Evolutionary conservation across 805 yeast genomes (phyloP), one percentile per base, ranked within the genome.

Genomic region (Nakazawaea ambrosiae): DNA sequence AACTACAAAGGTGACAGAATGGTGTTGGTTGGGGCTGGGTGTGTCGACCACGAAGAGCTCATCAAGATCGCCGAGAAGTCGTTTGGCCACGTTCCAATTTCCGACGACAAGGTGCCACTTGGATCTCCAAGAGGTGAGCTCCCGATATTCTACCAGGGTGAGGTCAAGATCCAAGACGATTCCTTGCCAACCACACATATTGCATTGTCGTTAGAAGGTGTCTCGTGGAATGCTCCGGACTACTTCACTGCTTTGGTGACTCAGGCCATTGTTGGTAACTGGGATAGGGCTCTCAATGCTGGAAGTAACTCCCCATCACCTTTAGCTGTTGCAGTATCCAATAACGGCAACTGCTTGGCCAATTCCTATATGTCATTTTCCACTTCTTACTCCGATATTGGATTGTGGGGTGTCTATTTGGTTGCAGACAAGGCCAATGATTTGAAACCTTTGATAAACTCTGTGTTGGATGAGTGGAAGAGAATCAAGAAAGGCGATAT

Each of bases 11-110:
- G 97, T 29, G 97, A 92, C 62, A 71, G 97, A 53, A 92, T 92
- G 97, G 97, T 92, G 1, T 68, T 92, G n/a, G 95, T 89, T 28
- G 97, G 96, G 29, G 88, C 94, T 1, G 99, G 99, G 17, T 81
- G 89, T 31, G 94, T 92, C 18, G 76, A 86, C 50, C 99, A 92
- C 62, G 83, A 80, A 6, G 78, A 81, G 45, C 73, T 92, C 39
- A 95, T 88, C 19, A 54, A 68, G 45, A 68, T 78, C 42, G 97
- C 97, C 3, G 70, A 79, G 46, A 66, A 75, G 55, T 73, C 76
- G 53, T 92, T 92, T 57, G 86, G 86, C 10, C 81, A 78, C 49
- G 71, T 84, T 34, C 71, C 77, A 34, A 41, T 65, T 9, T 66
- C 79, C 12, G 61, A 65, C 17, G 60, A 66, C 23, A 78, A 80